phyloP scores from a whole-genome alignment of 2,329 filamentous ascomycete species.

The Paraphoma sp. region DNA sequence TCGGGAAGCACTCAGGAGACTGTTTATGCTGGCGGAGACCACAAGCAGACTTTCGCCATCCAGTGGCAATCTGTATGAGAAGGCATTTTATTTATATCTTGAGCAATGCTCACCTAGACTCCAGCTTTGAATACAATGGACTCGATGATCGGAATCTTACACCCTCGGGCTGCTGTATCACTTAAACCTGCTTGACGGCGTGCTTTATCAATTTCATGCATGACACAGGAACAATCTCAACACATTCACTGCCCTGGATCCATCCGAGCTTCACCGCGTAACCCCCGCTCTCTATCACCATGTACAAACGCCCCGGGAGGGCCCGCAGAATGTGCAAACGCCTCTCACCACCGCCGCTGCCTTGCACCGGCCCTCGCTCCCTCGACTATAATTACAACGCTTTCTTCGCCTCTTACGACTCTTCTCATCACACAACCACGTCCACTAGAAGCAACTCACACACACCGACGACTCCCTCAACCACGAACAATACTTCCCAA shows the following conservation, averaged over 20 bases:
- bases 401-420: not conserved
- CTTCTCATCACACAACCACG: not conserved
- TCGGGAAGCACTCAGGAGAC: constrained; percentile 52
- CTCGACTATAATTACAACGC: not conserved
- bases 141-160: not conserved
- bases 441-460: not conserved
- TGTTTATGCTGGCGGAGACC: constrained; percentile 50
- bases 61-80: constrained; percentile 45
- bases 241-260: too few relatives aligned
- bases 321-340: not conserved
- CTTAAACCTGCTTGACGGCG: not conserved
- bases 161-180: not conserved
- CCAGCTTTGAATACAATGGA: not conserved
- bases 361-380: not conserved
- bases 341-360: not conserved
- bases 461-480: not conserved
- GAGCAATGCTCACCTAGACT: not conserved
- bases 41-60: constrained; percentile 43
- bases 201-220: too few relatives aligned
- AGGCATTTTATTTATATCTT: not conserved
- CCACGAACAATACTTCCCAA: not conserved
- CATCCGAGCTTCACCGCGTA: too few relatives aligned
- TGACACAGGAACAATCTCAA: too few relatives aligned
- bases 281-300: not conserved
- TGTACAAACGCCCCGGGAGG: not conserved